Evolutionary conservation across 768 basidiomycete species (phyloP).

Genomic region (Pleurotus djamor): DNA sequence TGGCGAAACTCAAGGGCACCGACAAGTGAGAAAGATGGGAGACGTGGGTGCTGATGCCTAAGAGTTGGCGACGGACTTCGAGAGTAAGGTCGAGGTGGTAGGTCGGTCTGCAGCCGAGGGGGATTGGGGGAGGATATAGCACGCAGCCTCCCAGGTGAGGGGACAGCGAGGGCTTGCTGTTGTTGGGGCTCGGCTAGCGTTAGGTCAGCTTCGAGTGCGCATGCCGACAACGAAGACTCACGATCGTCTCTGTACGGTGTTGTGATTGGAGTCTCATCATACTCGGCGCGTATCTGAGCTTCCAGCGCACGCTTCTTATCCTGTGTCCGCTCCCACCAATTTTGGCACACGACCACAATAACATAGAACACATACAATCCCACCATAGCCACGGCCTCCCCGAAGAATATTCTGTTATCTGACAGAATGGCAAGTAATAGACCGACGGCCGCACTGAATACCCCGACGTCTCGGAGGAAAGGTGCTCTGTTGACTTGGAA

Average conservation of each 20-base stretch:
- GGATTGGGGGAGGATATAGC: slow-evolving; percentile 33
- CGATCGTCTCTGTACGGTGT: slow-evolving; percentile 64
- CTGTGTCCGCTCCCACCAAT: slow-evolving; percentile 69
- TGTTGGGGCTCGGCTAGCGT: slow-evolving; percentile 10
- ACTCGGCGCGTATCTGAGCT: slow-evolving; percentile 57
- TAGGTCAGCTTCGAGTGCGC: slow-evolving; percentile 3
- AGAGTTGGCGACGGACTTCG: slow-evolving; percentile 49
- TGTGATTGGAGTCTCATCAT: slow-evolving; percentile 35
- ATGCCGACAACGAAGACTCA: slow-evolving; percentile 25
- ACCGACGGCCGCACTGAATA: slow-evolving; percentile 84
- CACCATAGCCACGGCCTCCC: slow-evolving; percentile 76
- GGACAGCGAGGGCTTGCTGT: slow-evolving; percentile 15
- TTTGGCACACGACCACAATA: slow-evolving; percentile 65
- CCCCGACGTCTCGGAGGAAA: slow-evolving; percentile 92
- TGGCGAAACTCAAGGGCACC: slow-evolving; percentile 96
- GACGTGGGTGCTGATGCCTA: slow-evolving; percentile 26
- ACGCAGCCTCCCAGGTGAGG: slow-evolving; percentile 38
- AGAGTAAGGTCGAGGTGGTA: slow-evolving; percentile 39
- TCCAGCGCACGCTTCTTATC: slow-evolving; percentile 47
- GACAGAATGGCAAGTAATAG: slow-evolving; percentile 74
- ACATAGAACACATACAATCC: slow-evolving; percentile 80
- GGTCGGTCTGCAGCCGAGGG: slow-evolving; percentile 30
- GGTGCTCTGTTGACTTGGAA: slow-evolving; percentile 80
- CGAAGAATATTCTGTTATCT: slow-evolving; percentile 68
- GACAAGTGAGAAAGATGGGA: slow-evolving; percentile 85